These are phyloP conservation scores for Syzygium aromaticum DNA, from an alignment of 345 rosid species.

Conservation along the genomic window DNA sequence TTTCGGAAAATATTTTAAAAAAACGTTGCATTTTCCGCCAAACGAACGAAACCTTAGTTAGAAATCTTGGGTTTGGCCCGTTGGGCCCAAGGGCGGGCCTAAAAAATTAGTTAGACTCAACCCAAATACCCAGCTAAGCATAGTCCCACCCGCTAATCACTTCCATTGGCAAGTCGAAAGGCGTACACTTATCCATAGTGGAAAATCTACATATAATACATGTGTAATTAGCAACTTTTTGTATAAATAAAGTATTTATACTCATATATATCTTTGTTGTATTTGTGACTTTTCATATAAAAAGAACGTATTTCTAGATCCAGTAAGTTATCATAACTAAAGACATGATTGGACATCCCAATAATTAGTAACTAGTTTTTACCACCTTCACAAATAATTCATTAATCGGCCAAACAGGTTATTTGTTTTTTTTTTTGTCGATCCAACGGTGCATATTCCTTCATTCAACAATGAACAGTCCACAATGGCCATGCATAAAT, in stretches of 20 bases:
- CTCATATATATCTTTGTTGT: neutral
- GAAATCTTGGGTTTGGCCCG: no score
- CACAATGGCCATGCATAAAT: neutral
- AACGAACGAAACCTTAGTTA: no score
- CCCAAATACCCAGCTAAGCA: neutral
- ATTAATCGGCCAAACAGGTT: neutral
- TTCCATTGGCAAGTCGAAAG: neutral
- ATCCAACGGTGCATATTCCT: neutral
- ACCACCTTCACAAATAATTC: neutral
- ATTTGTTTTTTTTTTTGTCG: neutral
- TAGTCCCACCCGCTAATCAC: neutral
- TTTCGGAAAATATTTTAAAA: no score
- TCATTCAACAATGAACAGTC: neutral
- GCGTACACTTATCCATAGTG: neutral
- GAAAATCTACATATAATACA: neutral
- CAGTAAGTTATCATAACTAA: neutral
- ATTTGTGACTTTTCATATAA: neutral
- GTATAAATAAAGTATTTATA: no score
- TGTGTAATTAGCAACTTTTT: neutral
- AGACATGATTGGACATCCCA: neutral
- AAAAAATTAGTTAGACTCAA: neutral
- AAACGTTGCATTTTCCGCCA: no score
- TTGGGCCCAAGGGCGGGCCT: neutral
- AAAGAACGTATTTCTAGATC: neutral
- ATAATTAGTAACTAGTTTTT: neutral